phyloP scores from a whole-genome alignment of 2,329 filamentous ascomycete species.

The Juglanconis oblonga region DNA sequence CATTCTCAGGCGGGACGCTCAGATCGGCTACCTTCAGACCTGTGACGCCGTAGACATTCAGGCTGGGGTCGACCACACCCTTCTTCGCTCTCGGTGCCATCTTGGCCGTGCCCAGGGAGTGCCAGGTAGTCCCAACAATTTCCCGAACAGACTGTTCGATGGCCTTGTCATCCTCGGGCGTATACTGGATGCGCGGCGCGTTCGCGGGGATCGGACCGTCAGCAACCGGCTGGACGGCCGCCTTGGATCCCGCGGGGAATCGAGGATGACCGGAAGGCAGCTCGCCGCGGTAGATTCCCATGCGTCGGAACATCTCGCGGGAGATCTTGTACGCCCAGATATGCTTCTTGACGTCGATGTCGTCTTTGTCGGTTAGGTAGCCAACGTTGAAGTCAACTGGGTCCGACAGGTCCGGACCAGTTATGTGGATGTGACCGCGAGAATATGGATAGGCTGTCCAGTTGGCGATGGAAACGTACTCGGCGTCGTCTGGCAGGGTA shows the following conservation, averaged over 20 bases:
- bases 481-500: constrained; percentile 38
- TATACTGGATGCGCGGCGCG: constrained; percentile 35
- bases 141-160: constrained; percentile 41
- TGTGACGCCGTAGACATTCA: constrained; percentile 42
- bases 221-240: constrained; percentile 29
- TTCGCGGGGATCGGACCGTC: constrained; percentile 23
- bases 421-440: constrained; percentile 58
- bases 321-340: constrained; percentile 63
- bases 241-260: constrained; percentile 40
- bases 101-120: constrained; percentile 43
- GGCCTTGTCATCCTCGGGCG: constrained; percentile 43
- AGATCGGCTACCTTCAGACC: constrained; percentile 39
- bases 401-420: constrained; percentile 37
- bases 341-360: constrained; percentile 54
- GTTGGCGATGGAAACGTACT: constrained; percentile 38
- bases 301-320: constrained; percentile 57
- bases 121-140: constrained; percentile 39
- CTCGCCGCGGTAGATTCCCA: constrained; percentile 49
- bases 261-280: constrained; percentile 39
- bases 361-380: constrained; percentile 48
- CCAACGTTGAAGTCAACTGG: constrained; percentile 55
- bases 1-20: constrained; percentile 35
- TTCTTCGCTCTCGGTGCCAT: constrained; percentile 39
- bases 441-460: constrained; percentile 60
- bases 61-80: constrained; percentile 40